Base-by-base conservation (phyloP, 148 eudicot genomes). In the Salicornia ramosissima region DNA sequence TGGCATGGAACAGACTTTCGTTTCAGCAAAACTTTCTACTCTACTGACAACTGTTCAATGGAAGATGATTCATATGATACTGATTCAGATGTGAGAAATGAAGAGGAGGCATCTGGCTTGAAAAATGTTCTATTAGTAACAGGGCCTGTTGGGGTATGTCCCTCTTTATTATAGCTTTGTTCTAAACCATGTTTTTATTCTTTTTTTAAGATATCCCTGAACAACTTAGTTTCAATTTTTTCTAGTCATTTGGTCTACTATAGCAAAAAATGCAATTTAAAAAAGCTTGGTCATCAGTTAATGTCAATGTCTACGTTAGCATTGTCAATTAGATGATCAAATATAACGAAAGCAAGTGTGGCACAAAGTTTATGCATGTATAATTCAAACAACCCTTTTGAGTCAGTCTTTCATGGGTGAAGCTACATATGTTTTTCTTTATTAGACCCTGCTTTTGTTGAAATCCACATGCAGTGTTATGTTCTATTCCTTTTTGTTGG, bases 131-230 rank as follows among this genome's bases (percentile, higher is more conserved):
- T 94, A 60, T 78, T 94, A 71, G 84, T 94, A 46, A 85, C 85
- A 14, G 98, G 98, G 73, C 97, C 98, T 64, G 96, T 94, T 82
- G 98, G 98, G 97, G 98, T 90, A 88, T 82, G 65, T 55, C 11
- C 63, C 69, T 59, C 19, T 25, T 39, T 45, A 42, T 21, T 51
- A 5, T 61, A 21, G 10, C 24, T 40, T 30, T 58, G 51, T 40
- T n/a, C 43, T 26, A 34, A 21, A 4, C 13, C 33, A 52, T 43
- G 45, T 34, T 56, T 52, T 73, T 52, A 18, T 42, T 64, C 64
- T 19, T 54, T 64, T n/a, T 25, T 30, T 31, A 25, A n/a, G 14
- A 24, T 36, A 42, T 71, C 71, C 51, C 45, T 53, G 62, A 19
- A 52, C 36, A 40, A n/a, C 21, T 13, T 63, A 12, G 24, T 40